A percentile compares a stretch with the other conserved stretches of the same genome.
phyloP scores from a whole-genome alignment of 768 basidiomycete genomes.

The Mycena rebaudengoi region DNA sequence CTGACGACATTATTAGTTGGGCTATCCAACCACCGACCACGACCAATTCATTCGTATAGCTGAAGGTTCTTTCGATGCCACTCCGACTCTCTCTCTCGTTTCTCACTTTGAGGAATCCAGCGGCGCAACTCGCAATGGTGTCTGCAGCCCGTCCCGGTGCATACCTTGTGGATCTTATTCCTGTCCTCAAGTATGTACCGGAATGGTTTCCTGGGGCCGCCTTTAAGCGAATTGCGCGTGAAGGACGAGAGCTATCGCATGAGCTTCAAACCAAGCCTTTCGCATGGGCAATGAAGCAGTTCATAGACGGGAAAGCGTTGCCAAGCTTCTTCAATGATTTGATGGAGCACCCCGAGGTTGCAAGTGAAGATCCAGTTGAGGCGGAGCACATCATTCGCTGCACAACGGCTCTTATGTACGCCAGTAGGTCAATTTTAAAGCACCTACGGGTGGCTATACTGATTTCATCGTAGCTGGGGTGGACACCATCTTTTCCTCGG shows the following conservation, averaged over 20 bases:
- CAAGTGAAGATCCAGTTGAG: constrained; percentile 17
- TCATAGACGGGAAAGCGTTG: constrained; percentile 21
- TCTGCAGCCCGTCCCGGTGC: constrained; percentile 46
- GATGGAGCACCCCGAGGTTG: constrained; percentile 21
- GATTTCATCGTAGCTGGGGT: constrained; percentile 8
- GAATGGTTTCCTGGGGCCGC: constrained; percentile 51
- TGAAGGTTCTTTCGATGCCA: constrained; percentile 25
- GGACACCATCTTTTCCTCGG: constrained; percentile 22
- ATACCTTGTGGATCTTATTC: constrained; percentile 44
- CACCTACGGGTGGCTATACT: background rate
- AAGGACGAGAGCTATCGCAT: constrained; percentile 18
- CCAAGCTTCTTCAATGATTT: constrained; percentile 28
- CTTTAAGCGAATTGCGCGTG: constrained; percentile 42
- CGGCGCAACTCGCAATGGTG: constrained; percentile 41
- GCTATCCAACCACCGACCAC: constrained; percentile 24
- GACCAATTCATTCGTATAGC: constrained; percentile 33
- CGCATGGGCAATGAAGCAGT: constrained; percentile 19
- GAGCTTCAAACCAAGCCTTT: constrained; percentile 22
- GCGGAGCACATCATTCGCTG: constrained; percentile 17
- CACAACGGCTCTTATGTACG: constrained; percentile 23
- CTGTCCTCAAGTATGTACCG: constrained; percentile 44
- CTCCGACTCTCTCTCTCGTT: background rate
- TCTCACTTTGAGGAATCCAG: background rate
- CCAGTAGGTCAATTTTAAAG: background rate
- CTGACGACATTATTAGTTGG: constrained; percentile 5